Evolutionary conservation across 2,329 filamentous ascomycete genomes (phyloP).

Genomic region (Neonectria neomacrospora): DNA sequence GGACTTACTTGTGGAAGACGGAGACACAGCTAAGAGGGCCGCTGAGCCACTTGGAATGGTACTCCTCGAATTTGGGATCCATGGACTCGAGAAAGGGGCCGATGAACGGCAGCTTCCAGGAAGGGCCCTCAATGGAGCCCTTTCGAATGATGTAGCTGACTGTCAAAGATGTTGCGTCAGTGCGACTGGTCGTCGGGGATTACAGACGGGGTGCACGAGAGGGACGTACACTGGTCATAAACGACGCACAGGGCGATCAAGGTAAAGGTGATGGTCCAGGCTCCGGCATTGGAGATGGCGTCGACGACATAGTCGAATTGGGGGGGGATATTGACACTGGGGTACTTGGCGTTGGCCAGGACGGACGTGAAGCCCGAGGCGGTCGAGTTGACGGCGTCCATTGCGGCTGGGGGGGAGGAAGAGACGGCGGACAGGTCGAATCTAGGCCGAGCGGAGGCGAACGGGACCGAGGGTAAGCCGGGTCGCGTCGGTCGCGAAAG

Average conservation of each 20-base stretch:
- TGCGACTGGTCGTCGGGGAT: neutral
- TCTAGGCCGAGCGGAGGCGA: neutral
- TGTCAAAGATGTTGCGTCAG: constrained; percentile 52
- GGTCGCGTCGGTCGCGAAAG: constrained; percentile 8
- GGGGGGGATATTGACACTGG: constrained; percentile 61
- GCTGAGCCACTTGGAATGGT: constrained; percentile 91
- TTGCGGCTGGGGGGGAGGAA: constrained; percentile 42
- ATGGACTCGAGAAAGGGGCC: constrained; percentile 95
- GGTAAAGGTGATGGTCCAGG: constrained; percentile 73
- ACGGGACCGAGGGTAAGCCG: constrained; percentile 4
- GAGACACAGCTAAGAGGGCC: constrained; percentile 95
- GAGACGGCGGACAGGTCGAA: constrained; percentile 22
- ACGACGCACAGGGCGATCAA: constrained; percentile 76
- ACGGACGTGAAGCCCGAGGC: constrained; percentile 78
- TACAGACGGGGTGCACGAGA: neutral
- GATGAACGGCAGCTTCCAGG: constrained; percentile 85
- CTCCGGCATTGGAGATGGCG: constrained; percentile 66
- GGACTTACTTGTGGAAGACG: constrained; percentile 94
- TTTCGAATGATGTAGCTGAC: constrained; percentile 81
- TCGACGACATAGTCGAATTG: constrained; percentile 67
- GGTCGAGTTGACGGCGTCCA: constrained; percentile 69
- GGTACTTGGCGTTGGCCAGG: constrained; percentile 68
- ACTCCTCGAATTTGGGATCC: constrained; percentile 90
- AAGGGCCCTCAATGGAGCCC: constrained; percentile 78
- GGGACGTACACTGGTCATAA: constrained; percentile 91